Base-by-base conservation (phyloP, 306 rosid species). In the Corylus americana region DNA sequence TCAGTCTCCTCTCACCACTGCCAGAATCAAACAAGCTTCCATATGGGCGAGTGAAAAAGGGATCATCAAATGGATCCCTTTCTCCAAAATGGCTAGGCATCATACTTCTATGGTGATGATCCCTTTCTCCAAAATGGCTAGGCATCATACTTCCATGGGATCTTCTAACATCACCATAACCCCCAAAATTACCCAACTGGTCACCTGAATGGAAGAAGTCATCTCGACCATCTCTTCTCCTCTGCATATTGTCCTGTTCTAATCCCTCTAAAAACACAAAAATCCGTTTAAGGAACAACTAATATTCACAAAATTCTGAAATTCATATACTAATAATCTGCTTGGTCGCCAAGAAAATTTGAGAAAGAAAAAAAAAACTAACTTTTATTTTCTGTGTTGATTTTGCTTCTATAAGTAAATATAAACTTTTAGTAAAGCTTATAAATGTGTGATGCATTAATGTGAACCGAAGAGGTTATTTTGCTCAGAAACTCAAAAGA, bases 31-130 rank as follows among this genome's bases (percentile, higher is more conserved):
- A 81, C 80, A 83, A 48, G 83, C 84, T 85, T 58, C 76, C 86
- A 73, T 86, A 71, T 0, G 97, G 92, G 14, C 86, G 85, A 81
- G 70, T 79, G 77, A 92, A 92, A 83, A 92, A 95, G 53, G 96
- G 93, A 84, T 90, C 97, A 61, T 91, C 93, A 81, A 91, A 91
- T 50, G 97, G 97, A 80, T 87, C 94, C 83, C 93, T 88, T 31
- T 84, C 87, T 64, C 93, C 85, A 73, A 91, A 86, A 55, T 86
- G 81, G 75, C 86, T 88, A 13, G 92, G 86, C 64, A 83, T 73
- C 90, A 84, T 77, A 39, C 83, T 83, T 76, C 86, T 73, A 2
- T 10, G 58, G 10, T 22, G 22, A 22, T 22, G 22, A 22, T 22
- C 22, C 22, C 22, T 22, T 22, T 22, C 22, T 22, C 22, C 22